A percentile compares a stretch with the other conserved stretches of the same genome.
Conservation (phyloP, 2,329 filamentous ascomycete species). For the Sphaerulina musiva region DNA sequence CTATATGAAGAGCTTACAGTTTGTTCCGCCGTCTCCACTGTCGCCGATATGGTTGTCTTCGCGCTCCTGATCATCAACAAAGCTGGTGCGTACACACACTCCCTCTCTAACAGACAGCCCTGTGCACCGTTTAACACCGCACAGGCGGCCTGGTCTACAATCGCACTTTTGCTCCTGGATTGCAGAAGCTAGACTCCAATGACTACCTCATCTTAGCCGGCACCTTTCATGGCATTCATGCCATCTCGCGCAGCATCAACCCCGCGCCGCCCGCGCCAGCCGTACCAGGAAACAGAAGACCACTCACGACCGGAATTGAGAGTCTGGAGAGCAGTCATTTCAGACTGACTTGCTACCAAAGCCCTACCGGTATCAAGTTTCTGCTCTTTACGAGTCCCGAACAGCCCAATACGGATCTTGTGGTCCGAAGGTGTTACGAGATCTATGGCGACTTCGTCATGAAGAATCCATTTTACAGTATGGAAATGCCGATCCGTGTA, state of each 20-base stretch:
- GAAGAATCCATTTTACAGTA: constrained; percentile 98
- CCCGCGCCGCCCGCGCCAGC: constrained; percentile 34
- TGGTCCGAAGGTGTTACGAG: constrained; percentile 83
- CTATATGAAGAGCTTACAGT: background rate
- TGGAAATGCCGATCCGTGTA: constrained; percentile 95
- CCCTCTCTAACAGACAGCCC: background rate
- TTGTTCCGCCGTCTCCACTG: too few species aligned
- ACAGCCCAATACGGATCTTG: constrained; percentile 77
- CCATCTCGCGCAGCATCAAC: constrained; percentile 52
- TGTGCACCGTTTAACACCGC: constrained; percentile 32
- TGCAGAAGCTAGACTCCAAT: constrained; percentile 86
- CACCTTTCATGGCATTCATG: constrained; percentile 82
- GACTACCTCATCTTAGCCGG: constrained; percentile 95
- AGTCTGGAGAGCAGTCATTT: constrained; percentile 92
- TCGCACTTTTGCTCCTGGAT: constrained; percentile 78
- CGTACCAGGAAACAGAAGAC: constrained; percentile 42
- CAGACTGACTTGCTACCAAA: constrained; percentile 91
- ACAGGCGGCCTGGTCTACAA: constrained; percentile 78
- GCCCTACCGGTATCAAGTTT: constrained; percentile 90
- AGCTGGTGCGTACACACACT: constrained; percentile 48
- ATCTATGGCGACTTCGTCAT: constrained; percentile 95
- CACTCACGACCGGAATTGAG: constrained; percentile 67
- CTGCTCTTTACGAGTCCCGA: constrained; percentile 87
- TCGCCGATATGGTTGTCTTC: constrained; percentile 72
- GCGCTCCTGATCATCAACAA: constrained; percentile 98